Conservation (phyloP, 805 yeast genomes). For the Kodamaea kaohsiungensis region DNA sequence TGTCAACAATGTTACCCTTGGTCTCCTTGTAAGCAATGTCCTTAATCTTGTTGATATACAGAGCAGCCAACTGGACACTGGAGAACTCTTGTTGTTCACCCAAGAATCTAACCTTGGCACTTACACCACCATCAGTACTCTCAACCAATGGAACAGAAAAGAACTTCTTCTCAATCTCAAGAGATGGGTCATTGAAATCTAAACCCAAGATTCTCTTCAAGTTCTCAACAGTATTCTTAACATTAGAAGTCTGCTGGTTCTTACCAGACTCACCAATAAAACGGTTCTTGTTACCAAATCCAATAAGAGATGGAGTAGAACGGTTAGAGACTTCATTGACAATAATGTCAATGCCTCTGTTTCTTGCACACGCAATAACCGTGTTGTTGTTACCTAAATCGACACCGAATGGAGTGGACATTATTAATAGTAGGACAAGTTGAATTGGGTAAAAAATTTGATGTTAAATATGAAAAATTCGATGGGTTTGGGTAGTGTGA, state of each 20-base stretch:
- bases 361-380: slow-evolving; percentile 93
- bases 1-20: slow-evolving; percentile 78
- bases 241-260: slow-evolving; percentile 93
- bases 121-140: slow-evolving; percentile 70
- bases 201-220: slow-evolving; percentile 91
- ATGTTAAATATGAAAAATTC: slow-evolving; percentile 7
- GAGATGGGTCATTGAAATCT: slow-evolving; percentile 70
- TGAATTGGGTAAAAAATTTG: neutral
- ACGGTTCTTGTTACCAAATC: slow-evolving; percentile 88
- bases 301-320: slow-evolving; percentile 87
- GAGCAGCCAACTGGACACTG: slow-evolving; percentile 88
- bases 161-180: slow-evolving; percentile 70
- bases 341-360: slow-evolving; percentile 97
- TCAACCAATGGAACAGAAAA: slow-evolving; percentile 72
- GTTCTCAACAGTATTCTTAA: slow-evolving; percentile 95
- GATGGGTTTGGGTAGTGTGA: slow-evolving; percentile 7
- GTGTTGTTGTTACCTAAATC: slow-evolving; percentile 96
- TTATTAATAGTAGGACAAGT: slow-evolving; percentile 22
- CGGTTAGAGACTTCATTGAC: slow-evolving; percentile 99
- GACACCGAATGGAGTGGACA: slow-evolving; percentile 96
- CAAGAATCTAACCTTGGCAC: slow-evolving; percentile 81
- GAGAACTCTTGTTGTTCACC: slow-evolving; percentile 79
- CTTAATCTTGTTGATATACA: slow-evolving; percentile 92
- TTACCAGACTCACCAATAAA: slow-evolving; percentile 94
- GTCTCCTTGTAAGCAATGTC: slow-evolving; percentile 78